These are phyloP conservation scores for Cercophora samala DNA, from an alignment of 495 filamentous ascomycete genomes.

Conservation along the genomic window DNA sequence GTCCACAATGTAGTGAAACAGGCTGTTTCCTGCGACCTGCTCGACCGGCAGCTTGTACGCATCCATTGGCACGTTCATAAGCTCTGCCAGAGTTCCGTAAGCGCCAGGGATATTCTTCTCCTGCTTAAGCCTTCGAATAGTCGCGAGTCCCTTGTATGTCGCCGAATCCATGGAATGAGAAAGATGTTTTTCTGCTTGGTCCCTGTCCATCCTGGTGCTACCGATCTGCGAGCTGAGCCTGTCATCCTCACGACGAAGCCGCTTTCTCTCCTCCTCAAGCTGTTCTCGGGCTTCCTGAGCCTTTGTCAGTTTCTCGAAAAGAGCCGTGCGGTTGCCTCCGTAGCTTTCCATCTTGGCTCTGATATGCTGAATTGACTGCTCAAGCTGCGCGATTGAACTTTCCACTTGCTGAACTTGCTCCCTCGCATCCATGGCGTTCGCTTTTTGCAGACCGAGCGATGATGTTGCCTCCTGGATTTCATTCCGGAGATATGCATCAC, in stretches of 20 bases:
- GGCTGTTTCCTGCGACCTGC: conserved; percentile 83
- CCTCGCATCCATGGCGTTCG: conserved; percentile 73
- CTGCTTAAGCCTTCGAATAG: conserved; percentile 74
- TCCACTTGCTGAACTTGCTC: conserved; percentile 82
- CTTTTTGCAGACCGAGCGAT: conserved; percentile 72
- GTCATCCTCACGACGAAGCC: conserved; percentile 86
- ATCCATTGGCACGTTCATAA: conserved; percentile 74
- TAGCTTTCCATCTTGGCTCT: conserved; percentile 74
- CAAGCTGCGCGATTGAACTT: conserved; percentile 63
- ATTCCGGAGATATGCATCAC: conserved; percentile 76
- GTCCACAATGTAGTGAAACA: conserved; percentile 97
- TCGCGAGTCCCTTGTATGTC: conserved; percentile 76
- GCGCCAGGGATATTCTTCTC: conserved; percentile 78
- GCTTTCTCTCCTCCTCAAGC: conserved; percentile 83
- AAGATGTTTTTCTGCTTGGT: conserved; percentile 70
- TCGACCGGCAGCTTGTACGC: conserved; percentile 86
- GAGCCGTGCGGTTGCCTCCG: conserved; percentile 63
- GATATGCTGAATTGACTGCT: conserved; percentile 66
- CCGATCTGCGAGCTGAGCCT: conserved; percentile 74
- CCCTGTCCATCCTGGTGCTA: conserved; percentile 68
- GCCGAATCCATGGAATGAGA: conserved; percentile 85
- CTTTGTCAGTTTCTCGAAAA: conserved; percentile 67
- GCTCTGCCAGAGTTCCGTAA: conserved; percentile 87
- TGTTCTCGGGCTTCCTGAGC: conserved; percentile 79
- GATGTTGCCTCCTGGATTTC: conserved; percentile 79